Evolutionary conservation across 805 yeast genomes (phyloP).

Genomic region (Priceomyces fermenticarens): DNA sequence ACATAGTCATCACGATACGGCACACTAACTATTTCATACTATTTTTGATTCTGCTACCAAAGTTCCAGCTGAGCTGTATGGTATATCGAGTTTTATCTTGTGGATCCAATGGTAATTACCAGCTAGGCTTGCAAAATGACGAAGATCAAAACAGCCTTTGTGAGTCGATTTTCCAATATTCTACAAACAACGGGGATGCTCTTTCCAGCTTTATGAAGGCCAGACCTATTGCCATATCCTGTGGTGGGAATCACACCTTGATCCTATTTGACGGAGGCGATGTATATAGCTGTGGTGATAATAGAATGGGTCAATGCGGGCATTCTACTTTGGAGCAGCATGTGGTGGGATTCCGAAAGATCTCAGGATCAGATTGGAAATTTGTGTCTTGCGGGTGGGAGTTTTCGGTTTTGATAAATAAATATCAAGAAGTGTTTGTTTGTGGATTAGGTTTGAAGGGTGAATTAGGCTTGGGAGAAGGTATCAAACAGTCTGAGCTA

Average conservation of each 20-base stretch:
- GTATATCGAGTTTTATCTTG: constrained; percentile 44
- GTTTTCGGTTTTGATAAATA: constrained; percentile 51
- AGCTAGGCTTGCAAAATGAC: constrained; percentile 59
- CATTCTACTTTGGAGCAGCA: constrained; percentile 3
- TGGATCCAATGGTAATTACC: constrained; percentile 84
- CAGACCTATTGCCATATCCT: constrained; percentile 44
- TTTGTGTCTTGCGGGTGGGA: constrained; percentile 80
- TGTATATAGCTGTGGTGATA: constrained; percentile 59
- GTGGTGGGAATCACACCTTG: constrained; percentile 89
- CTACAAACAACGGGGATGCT: constrained; percentile 8
- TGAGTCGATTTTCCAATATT: constrained; percentile 12
- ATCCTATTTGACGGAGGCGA: constrained; percentile 52
- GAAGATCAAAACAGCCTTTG: constrained; percentile 38
- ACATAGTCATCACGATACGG: too few relatives aligned
- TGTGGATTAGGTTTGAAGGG: constrained; percentile 72
- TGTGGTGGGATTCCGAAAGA: constrained; percentile 13
- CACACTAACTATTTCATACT: too few relatives aligned
- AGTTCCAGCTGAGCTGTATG: constrained; percentile 2
- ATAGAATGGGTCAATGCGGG: constrained; percentile 54
- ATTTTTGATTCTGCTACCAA: too few relatives aligned
- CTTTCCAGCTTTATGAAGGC: constrained; percentile 2
- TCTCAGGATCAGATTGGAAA: constrained; percentile 32
- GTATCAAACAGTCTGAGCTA: constrained; percentile 7
- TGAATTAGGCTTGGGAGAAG: constrained; percentile 57
- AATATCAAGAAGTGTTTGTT: constrained; percentile 38